Base-by-base conservation (phyloP, 495 filamentous ascomycete genomes). In the Emericellopsis terricola region DNA sequence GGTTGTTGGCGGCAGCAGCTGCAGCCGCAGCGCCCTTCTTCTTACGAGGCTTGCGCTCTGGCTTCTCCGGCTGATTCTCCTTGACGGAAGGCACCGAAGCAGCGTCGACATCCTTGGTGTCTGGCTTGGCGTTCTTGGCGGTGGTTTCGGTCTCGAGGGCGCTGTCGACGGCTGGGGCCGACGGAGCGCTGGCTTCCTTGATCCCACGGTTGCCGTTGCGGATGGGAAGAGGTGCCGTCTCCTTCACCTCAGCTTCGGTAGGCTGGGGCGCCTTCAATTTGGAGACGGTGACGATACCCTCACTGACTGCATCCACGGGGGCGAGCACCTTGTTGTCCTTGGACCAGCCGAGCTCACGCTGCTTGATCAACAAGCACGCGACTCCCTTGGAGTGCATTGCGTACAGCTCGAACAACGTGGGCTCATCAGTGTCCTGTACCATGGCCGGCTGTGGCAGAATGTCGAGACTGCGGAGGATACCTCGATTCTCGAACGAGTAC, bases 381-480 rank as follows among this genome's bases (percentile, higher is more conserved):
- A 94, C 84, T 39, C 91, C 91, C 52, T 82, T 89, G 6, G 89
- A 92, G 53, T 99, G 86, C 76, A 93, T 91, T 15, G 81, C 79
- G 53, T 96, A 99, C 6, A 99, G 69, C 59, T 96, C 91, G 43
- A 96, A 94, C 31, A 93, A 48, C 13, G 64, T 71, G 3, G 57
- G 53, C 11, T 71, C 68, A 14, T 71, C 65, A 19, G 55, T 57
- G n/a, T 62, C 55, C n/a, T 60, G 60, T 6, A 70, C 54, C 19
- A 64, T 51, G 11, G 56, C 53, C 0, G 71, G 67, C 31, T 64
- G 67, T 36, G 75, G 71, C 15, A 94, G 62, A 44, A 96, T 78
- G 44, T 87, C 83, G 39, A 99, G 45, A 51, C 89, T 96, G 47
- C 89, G 73, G 26, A 99, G 63, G 42, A 82, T 64, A 11, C 91